Conservation (phyloP, 148 eudicot genomes). For the Vaccinium vitisidaea region DNA sequence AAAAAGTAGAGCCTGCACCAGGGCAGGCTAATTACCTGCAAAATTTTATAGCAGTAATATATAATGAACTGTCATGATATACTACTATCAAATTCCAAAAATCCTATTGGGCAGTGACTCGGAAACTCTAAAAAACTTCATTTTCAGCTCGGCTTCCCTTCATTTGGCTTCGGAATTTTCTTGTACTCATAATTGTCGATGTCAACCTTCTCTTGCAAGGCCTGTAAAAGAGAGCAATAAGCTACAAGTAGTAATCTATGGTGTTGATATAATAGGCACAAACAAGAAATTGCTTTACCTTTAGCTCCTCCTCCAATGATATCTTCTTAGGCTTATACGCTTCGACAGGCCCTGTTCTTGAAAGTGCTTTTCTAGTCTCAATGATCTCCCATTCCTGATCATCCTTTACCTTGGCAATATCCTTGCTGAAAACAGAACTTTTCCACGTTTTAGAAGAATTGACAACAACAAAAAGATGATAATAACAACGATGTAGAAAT, state of each 20-base stretch:
- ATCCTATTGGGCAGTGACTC: background rate
- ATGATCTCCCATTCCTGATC: constrained; percentile 98
- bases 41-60: background rate
- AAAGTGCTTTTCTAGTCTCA: constrained; percentile 79
- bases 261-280: background rate
- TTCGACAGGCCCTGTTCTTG: constrained; percentile 76
- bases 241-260: background rate
- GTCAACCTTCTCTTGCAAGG: constrained; percentile 68
- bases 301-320: constrained; percentile 80
- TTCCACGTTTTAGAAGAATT: background rate
- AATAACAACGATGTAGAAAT: background rate
- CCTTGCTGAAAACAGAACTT: constrained; percentile 60
- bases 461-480: background rate
- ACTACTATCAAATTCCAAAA: background rate
- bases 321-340: constrained; percentile 86
- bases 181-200: constrained; percentile 79
- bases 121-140: background rate
- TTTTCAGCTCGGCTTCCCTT: constrained; percentile 39
- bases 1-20: background rate
- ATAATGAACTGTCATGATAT: background rate
- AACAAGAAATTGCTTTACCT: constrained; percentile 36
- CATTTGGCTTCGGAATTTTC: constrained; percentile 65
- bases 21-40: background rate
- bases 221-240: constrained; percentile 44
- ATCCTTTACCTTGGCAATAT: constrained; percentile 87